Evolutionary conservation across 345 rosid genomes (phyloP), one percentile per base, ranked within the genome.

Genomic region (Eucalyptus marginata): DNA sequence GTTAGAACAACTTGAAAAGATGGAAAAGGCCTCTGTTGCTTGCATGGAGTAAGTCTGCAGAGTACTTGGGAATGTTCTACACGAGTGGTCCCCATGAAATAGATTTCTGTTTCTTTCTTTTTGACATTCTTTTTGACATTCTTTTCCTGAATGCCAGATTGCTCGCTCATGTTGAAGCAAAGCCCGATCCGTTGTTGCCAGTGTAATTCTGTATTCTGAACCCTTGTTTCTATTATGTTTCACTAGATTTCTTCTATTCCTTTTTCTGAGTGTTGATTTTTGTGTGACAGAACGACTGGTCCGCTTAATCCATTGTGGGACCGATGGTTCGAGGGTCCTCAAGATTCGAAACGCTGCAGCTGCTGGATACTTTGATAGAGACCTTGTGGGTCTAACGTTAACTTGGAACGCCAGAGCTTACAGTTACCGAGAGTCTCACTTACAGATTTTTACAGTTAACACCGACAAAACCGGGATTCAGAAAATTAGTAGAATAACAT

Each of bases 291-390:
- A 92, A 96, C 99, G 86, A 88, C 20, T 86, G 96, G 98, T 17
- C 98, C 98, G 15, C 76, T 92, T 31, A 95, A 95, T 58, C 93
- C 95, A 1, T 31, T 76, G n/a, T 97, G 99, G 99, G 99, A 97
- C 89, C 95, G 93, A 87, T 97, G 99, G 99, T 97, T 97, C 68
- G 96, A 96, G 91, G 92, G 96, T 18, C 96, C 97, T 25, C 91
- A 89, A 87, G 95, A 96, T 56, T 93, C 95, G 2, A 90, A 92
- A 88, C 89, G 98, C 54, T 96, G 99, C 95, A 93, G 93, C 56
- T 96, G 99, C 94, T 92, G 92, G 96, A 93, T 96, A 64, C 94
- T 97, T 58, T 95, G 92, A 94, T 86, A 86, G 66, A 89, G 66
- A 36, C 36, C 59, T 64, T 20, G 84, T 52, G 43, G 90, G 49